Evolutionary conservation across 192 early-diverging fungal genomes (phyloP), one percentile per base, ranked within the genome.

Genomic region (Martensiomyces pterosporus): DNA sequence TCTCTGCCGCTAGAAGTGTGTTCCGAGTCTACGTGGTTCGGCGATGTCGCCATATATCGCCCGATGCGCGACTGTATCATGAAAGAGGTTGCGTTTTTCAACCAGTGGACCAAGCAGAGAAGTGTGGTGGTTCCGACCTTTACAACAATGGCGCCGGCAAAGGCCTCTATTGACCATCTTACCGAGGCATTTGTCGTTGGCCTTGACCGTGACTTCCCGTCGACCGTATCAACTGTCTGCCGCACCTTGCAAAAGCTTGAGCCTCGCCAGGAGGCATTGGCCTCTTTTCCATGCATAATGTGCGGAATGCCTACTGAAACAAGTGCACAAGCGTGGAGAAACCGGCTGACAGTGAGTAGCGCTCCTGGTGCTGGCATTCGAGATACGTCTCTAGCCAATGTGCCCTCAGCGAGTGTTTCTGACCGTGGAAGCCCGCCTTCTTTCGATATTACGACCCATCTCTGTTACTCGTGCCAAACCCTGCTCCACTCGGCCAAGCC

Each of bases 151-250:
- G 63, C 65, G 38, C 75, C 79, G 0, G 34, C 57, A 3, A 79
- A 79, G 10, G 65, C 60, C 3, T 75, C 72, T 2, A 75, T 75
- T 24, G 66, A 45, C 50, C 65, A 65, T 17, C 46, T 75, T 8
- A 39, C 72, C 2, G 72, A 75, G 43, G 32, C 72, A 2, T 93
- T 96, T 54, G 83, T 96, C 34, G 74, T 81, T 0, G 82, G 80
- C 2, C 75, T 96, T 13, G 87, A 92, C 39, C 72, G 72, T 7
- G 87, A 86, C 41, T 96, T 91, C 57, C 82, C 87, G 2, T 89
- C 91, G 7, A 93, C 90, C 2, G 87, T 87, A 3, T 81, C 81
- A 22, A 96, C 91, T 1, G 82, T 96, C 9, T 79, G 82, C 23
- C 76, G 89, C 27, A 96, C 93, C 0, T 86, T 83, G 24, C 74